phyloP scores from a whole-genome alignment of 495 filamentous ascomycete genomes.

The Mytilinidion resinicola region DNA sequence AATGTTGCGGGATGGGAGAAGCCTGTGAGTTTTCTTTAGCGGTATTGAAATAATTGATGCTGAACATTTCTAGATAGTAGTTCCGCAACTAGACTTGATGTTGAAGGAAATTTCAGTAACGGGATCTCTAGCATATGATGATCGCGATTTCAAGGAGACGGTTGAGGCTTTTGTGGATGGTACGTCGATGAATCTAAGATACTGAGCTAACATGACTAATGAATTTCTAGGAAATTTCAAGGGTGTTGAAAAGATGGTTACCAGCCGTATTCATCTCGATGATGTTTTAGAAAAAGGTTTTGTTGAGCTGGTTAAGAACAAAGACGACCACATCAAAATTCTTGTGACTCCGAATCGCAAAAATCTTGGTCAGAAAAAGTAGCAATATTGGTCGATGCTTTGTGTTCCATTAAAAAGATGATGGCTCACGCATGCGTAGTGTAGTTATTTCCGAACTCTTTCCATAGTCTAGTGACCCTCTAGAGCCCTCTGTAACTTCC shows the following conservation, averaged over 20 bases:
- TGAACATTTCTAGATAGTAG: constrained; percentile 14
- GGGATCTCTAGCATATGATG: constrained; percentile 28
- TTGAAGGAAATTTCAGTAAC: constrained; percentile 27
- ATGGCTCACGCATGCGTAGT: no score
- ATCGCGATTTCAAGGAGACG: constrained; percentile 28
- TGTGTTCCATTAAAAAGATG: no score
- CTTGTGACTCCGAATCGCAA: constrained; percentile 21
- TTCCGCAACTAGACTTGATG: constrained; percentile 23
- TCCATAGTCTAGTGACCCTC: no score
- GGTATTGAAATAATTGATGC: background rate
- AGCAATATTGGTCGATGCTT: no score
- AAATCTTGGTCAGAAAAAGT: no score
- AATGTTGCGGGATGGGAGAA: constrained; percentile 31
- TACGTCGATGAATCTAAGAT: background rate
- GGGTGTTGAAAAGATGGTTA: constrained; percentile 32
- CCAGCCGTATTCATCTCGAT: constrained; percentile 29
- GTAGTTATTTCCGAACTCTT: no score
- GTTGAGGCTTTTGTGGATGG: constrained; percentile 29
- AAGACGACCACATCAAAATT: constrained; percentile 32
- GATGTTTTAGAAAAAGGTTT: constrained; percentile 28
- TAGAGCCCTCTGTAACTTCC: no score
- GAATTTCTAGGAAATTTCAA: constrained; percentile 25
- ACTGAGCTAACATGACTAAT: background rate
- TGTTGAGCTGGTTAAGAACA: constrained; percentile 27
- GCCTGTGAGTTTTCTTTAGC: constrained; percentile 6